Evolutionary conservation across 208 protist genomes (phyloP).

Genomic region (Phytomonas sp.): DNA sequence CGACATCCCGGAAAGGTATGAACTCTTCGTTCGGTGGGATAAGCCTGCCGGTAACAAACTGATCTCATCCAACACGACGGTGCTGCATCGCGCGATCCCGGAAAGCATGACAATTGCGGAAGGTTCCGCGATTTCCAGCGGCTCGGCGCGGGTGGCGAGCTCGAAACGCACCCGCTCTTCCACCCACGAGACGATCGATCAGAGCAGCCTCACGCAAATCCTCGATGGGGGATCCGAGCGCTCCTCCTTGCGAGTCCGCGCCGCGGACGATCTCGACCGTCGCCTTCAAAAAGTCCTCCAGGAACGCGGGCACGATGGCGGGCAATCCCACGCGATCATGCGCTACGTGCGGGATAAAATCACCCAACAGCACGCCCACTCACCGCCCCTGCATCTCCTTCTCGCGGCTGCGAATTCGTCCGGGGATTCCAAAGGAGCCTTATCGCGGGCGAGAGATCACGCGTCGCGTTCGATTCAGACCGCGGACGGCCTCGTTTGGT

Average conservation of each 20-base stretch:
- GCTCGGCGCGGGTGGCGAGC: not conserved
- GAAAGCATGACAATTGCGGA: conserved; percentile 20
- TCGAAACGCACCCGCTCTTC: not conserved
- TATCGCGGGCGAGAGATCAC: not conserved
- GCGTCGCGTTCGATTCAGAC: not conserved
- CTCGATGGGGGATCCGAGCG: not conserved
- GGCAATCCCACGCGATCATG: not conserved
- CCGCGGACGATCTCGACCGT: conserved; percentile 19
- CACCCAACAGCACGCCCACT: conserved; percentile 21
- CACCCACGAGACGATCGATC: not conserved
- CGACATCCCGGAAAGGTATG: conserved; percentile 22
- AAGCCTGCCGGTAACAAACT: conserved; percentile 21
- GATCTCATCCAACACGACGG: conserved; percentile 16
- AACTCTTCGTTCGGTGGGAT: conserved; percentile 51
- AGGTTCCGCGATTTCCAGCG: conserved; percentile 19
- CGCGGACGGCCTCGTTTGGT: conserved; percentile 32
- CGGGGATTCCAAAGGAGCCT: not conserved
- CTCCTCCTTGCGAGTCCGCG: not conserved
- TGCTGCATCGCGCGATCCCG: conserved; percentile 37
- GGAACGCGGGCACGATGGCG: not conserved
- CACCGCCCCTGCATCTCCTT: conserved; percentile 56
- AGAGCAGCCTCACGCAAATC: not conserved
- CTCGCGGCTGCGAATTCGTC: not conserved
- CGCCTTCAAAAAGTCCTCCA: conserved; percentile 4
- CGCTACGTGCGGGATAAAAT: not conserved